Base-by-base conservation (phyloP, 2,329 filamentous ascomycete genomes). In the Sporothrix sp. region DNA sequence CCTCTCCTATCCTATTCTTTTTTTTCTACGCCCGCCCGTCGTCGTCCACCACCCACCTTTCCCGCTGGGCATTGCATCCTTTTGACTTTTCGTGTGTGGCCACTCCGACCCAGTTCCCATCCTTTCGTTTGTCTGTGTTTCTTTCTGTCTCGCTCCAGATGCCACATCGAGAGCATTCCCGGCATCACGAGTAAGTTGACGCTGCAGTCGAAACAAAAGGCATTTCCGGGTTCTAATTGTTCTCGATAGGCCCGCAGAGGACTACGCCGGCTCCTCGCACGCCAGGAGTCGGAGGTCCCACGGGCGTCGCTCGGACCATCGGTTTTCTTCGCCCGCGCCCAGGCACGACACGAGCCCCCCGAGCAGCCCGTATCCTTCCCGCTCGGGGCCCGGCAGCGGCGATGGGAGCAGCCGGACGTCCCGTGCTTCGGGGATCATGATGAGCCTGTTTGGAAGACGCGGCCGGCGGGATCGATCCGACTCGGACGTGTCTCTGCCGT, bases 371-470 rank as follows among this genome's bases (percentile, higher is more conserved):
- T 16, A 30, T 25, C 43, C 9, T 20, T 16, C 28, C 18, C 23
- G 33, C 21, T 40, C 18, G 2, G 20, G 25, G 7, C 25, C 14
- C 21, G 21, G 30, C 16, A 51, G 33, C 27, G 28, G 42, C 5
- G 13, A 39, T n/a, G 38, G 39, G 14, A 49, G 28, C 10, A 39
- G 48, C 7, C 46, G 33, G 3, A 35, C 42, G 7, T 46, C 45
- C 10, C 47, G 52, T 10, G 35, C 54, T 0, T 53, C 54, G 1
- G 35, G 21, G 30, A 42, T 46, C 8, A 27, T 56, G 4, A 11
- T 48, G 20, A 52, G 36, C 37, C 8, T 57, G 2, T 52, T 57
- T 27, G 35, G 52, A 4, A 48, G 50, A 3, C 51, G 54, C 25
- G 36, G 23, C 13, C 51, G 53, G 2, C 39, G 50, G 11, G 39